Evolutionary conservation across 192 early-diverging fungal genomes (phyloP), one percentile per base, ranked within the genome.

Genomic region (Funneliformis geosporum): DNA sequence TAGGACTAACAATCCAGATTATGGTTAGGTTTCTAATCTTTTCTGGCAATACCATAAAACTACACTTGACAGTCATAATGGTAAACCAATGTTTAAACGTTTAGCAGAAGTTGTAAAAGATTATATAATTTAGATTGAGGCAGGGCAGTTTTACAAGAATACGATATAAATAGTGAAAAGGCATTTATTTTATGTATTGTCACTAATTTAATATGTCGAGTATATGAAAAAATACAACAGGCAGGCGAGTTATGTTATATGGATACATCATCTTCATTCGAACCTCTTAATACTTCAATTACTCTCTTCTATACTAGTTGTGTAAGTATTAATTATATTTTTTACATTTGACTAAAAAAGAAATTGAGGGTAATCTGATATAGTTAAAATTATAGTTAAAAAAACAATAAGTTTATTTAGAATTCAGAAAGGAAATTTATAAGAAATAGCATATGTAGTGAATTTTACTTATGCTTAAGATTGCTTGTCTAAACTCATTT

Each of bases 121-220:
- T 0, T 47, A 47, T 11, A 71, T 11, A 71, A 71, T 71, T 23
- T 21, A 42, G 69, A 42, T 40, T 21, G 18, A n/a, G 40, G 40
- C 0, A 14, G n/a, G 11, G 38, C 68, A 44, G 38, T 2, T 7
- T 39, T 70, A 8, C 69, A 71, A 71, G 69, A 71, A 40, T 71
- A 23, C n/a, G 0, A 71, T 6, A 11, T 42, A 11, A 3, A 16
- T 21, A 40, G 2, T 0, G 9, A 14, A 5, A 43, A 71, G 11
- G 39, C 40, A 71, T 44, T 71, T 44, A 71, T 71, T 21, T 10
- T 71, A 1, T 71, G 40, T 28, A 71, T 71, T 40, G 69, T 71
- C 2, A 71, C 42, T 0, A 25, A n/a, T 23, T n/a, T 71, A 0
- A 71, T 71, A 8, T 16, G 16, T 40, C 0, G 42, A 18, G 42